Base-by-base conservation (phyloP, 2,329 filamentous ascomycete species). In the Penicillium palitans region DNA sequence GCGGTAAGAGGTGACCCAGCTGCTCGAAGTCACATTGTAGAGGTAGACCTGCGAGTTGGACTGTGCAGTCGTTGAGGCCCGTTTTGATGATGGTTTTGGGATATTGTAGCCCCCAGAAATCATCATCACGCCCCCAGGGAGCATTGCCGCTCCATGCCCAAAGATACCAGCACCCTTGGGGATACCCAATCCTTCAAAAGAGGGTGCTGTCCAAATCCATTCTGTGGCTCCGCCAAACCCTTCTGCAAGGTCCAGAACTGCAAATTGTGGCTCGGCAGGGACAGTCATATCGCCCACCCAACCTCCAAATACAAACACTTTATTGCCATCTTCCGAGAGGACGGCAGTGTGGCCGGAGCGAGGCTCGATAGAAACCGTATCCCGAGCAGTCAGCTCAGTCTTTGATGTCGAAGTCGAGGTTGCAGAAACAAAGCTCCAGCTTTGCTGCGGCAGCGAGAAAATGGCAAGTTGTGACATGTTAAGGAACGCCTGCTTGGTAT, bases 381-480 rank as follows among this genome's bases (percentile, higher is more conserved):
- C 81, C 17, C 78, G 74, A 15, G 83, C 71, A 1, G 83, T 78
- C 5, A 90, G 78, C 66, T 90, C 87, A 0, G 83, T 83, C 53
- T 78, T 83, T 2, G 75, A 65, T 27, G 62, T 63, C 17, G 68
- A 58, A 2, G 81, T 77, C 4, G 78, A 74, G 15, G 83, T 78
- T n/a, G 93, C 85, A 1, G 83, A 80, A 27, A 96, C 79, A 72
- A 93, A 97, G 29, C 86, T 88, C 93, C 93, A 98, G 53, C 84
- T 88, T 69, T 92, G 87, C 68, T 96, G 89, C 0, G 93, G 93
- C 7, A 97, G 79, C 54, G 87, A 93, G 81, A 93, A 96, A 2
- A 97, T 79, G 0, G 92, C 93, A 1, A 93, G 85, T 44, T 91
- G 90, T 57, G 91, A 96, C 89, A 96, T 97, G 73, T 97, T 96